Evolutionary conservation across 805 yeast species (phyloP).

Genomic region (Suhomyces sp.): DNA sequence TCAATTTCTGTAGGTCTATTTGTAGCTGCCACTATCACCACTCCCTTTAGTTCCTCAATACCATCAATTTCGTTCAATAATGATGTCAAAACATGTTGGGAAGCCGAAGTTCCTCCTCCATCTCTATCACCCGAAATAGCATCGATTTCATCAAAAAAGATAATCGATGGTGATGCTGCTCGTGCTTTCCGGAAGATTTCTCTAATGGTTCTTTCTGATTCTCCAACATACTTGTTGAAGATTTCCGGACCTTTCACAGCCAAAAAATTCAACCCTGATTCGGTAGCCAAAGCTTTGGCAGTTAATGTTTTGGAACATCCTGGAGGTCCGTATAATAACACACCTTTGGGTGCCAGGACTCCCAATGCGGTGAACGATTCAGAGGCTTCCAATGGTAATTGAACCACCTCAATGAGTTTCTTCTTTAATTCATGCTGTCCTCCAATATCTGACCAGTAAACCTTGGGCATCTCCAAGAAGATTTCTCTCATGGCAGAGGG

Average conservation of each 20-base stretch:
- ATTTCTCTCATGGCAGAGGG: conserved; percentile 98
- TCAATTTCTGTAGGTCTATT: conserved; percentile 93
- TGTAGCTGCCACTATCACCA: conserved; percentile 93
- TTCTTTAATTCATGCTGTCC: conserved; percentile 85
- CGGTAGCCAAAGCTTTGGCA: conserved; percentile 94
- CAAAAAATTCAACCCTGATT: conserved; percentile 87
- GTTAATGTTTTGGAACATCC: conserved; percentile 96
- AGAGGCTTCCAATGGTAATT: conserved; percentile 81
- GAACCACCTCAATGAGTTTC: conserved; percentile 85
- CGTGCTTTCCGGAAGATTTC: conserved; percentile 92
- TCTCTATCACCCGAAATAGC: conserved; percentile 83
- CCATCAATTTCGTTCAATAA: conserved; percentile 95
- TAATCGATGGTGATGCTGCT: conserved; percentile 91
- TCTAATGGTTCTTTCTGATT: conserved; percentile 88
- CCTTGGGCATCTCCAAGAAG: conserved; percentile 90
- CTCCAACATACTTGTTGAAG: conserved; percentile 94
- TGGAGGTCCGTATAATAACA: conserved; percentile 93
- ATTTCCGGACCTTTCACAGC: conserved; percentile 98
- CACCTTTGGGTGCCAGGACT: conserved; percentile 88
- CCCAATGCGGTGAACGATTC: conserved; percentile 77
- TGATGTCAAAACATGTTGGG: conserved; percentile 86
- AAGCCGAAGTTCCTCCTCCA: conserved; percentile 60
- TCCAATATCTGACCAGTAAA: conserved; percentile 91
- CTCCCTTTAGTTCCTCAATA: conserved; percentile 91
- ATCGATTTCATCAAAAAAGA: conserved; percentile 95